These are phyloP conservation scores for Rhypophila decipiens DNA, from an alignment of 495 filamentous ascomycete genomes.

Conservation along the genomic window DNA sequence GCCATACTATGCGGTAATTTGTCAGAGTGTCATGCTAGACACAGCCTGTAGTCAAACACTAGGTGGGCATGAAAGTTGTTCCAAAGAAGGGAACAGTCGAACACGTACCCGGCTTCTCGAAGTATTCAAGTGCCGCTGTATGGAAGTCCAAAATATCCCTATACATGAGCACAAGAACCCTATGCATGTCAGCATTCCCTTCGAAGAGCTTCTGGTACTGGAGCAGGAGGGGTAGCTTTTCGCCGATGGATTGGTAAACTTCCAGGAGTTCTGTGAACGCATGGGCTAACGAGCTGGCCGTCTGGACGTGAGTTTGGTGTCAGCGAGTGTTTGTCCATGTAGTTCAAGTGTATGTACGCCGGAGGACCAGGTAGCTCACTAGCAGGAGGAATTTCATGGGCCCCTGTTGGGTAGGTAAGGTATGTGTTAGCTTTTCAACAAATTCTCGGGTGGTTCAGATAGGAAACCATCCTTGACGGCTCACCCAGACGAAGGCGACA, in stretches of 20 bases:
- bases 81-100: too few species aligned
- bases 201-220: background rate
- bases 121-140: conserved; percentile 24
- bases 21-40: background rate
- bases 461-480: background rate
- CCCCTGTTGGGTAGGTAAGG: too few species aligned
- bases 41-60: too few species aligned
- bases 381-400: background rate
- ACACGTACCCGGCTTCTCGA: conserved; percentile 15
- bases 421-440: background rate
- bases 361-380: background rate
- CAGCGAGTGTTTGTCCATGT: background rate
- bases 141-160: conserved; percentile 44
- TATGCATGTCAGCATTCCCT: background rate
- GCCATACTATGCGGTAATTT: conserved; percentile 14
- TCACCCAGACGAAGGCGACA: background rate
- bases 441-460: too few species aligned
- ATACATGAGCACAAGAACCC: conserved; percentile 28
- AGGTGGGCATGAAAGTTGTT: too few species aligned
- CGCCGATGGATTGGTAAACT: background rate
- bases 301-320: background rate
- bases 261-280: background rate
- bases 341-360: background rate
- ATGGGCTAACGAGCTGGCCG: background rate
- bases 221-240: background rate